Percentiles rank a stretch among this genome's conserved stretches.
Evolutionary conservation across 2,329 filamentous ascomycete genomes (phyloP).

Genomic region (Fusarium subglutinans): DNA sequence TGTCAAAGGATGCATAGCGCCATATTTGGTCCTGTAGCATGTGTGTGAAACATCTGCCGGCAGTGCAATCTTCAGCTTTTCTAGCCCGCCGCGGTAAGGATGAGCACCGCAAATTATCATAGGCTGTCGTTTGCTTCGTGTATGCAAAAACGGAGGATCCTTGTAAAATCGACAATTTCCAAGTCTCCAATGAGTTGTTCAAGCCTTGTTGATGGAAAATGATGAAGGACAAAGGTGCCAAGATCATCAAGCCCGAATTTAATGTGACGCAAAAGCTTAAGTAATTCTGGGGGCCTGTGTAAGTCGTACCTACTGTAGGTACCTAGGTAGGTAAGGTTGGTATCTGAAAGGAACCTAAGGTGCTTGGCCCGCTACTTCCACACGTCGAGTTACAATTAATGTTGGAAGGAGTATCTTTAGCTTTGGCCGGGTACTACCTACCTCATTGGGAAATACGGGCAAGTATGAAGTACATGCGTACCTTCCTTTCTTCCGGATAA

Average conservation of each 20-base stretch:
- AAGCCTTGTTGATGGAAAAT: neutral
- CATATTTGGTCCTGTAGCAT: constrained; percentile 33
- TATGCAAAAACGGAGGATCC: constrained; percentile 39
- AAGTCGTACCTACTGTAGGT: neutral
- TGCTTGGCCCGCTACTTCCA: neutral
- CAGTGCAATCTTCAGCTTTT: constrained; percentile 38
- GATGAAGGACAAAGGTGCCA: constrained; percentile 15
- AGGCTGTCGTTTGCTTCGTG: constrained; percentile 30
- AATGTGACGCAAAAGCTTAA: neutral
- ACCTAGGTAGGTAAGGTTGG: neutral
- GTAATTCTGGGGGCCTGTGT: neutral
- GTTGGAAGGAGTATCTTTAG: neutral
- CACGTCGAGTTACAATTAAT: neutral
- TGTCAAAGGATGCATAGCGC: constrained; percentile 36
- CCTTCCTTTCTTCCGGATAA: neutral
- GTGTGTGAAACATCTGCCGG: constrained; percentile 40
- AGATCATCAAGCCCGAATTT: neutral
- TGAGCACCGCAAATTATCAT: constrained; percentile 10
- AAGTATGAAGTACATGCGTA: neutral
- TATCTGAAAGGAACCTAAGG: neutral
- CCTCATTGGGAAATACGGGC: neutral
- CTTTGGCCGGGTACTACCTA: neutral
- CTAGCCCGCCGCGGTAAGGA: constrained; percentile 29
- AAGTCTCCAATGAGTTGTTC: constrained; percentile 18
- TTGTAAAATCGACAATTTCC: constrained; percentile 28